Base-by-base conservation (phyloP, 2,329 filamentous ascomycete species). In the Tolypocladium nubicola region DNA sequence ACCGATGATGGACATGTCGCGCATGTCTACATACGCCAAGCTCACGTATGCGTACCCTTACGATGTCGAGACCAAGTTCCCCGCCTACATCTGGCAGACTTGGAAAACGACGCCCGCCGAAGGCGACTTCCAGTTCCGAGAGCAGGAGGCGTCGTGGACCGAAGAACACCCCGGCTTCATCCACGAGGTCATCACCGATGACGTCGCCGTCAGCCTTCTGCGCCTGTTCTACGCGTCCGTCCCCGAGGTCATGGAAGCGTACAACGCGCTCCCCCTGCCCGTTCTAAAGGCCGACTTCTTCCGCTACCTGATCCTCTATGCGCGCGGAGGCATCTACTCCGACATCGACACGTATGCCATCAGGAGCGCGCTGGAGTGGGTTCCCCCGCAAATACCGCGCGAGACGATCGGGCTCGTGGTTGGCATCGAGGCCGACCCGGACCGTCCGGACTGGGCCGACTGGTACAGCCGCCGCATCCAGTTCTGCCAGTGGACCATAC, bases 401-500 rank as follows among this genome's bases (percentile, higher is more conserved):
- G 84, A 87, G 61, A 83, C 85, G 1, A 82, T 97, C 63, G 94
- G 94, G 11, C 79, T 99, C 61, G 86, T 99, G 43, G 81, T 97
- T 66, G 94, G 94, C 59, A 97, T 99, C 63, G 94, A 99, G 76
- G 94, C 94, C 5, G 94, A 99, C 68, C 91, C 94, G 0, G 91
- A 97, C 71, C 84, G 94, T 53, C 82, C 84, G 4, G 94, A 99
- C 71, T 99, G 94, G 94, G 81, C 84, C 40, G 79, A 96, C 1
- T 97, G 93, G 94, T 99, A 97, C 77, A 94, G 90, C 61, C 88
- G 94, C 59, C 84, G 93, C 61, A 92, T 99, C 60, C 94, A 97
- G 70, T 97, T 99, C 73, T 99, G 94, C 75, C 94, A 99, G 72
- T 99, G 94, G 94, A 99, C 94, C 1, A 97, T 99, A 61, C 93